These are phyloP conservation scores for Alternaria angustiovoidea DNA, from an alignment of 2,329 filamentous ascomycete species.

Conservation along the genomic window DNA sequence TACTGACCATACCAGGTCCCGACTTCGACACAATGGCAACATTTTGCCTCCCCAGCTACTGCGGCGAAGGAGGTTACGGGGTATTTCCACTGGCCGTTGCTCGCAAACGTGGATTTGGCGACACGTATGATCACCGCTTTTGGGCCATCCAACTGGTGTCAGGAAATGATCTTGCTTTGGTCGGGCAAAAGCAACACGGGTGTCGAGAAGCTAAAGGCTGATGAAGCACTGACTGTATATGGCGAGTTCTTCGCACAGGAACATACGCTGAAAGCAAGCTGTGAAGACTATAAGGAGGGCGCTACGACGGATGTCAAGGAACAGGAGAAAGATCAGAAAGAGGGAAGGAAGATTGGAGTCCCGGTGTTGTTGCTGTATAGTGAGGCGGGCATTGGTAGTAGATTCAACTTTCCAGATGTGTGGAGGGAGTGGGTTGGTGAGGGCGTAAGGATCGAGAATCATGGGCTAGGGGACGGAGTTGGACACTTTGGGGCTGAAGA, in stretches of 20 bases:
- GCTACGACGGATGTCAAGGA: slow-evolving; percentile 63
- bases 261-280: slow-evolving; percentile 58
- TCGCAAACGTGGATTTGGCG: slow-evolving; percentile 62
- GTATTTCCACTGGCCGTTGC: slow-evolving; percentile 69
- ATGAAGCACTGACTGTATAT: slow-evolving; percentile 54
- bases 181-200: slow-evolving; percentile 30
- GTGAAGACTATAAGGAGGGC: slow-evolving; percentile 65
- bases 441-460: slow-evolving; percentile 59
- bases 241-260: slow-evolving; percentile 53
- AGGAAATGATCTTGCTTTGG: slow-evolving; percentile 50
- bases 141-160: slow-evolving; percentile 54
- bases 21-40: slow-evolving; percentile 62
- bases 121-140: slow-evolving; percentile 59
- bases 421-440: slow-evolving; percentile 59
- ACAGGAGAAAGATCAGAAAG: slow-evolving; percentile 56
- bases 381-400: slow-evolving; percentile 57
- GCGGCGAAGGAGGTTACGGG: slow-evolving; percentile 54
- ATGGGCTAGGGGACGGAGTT: slow-evolving; percentile 57
- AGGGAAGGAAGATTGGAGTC: slow-evolving; percentile 55
- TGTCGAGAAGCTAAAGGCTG: slow-evolving; percentile 20
- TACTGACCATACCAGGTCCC: slow-evolving; percentile 53
- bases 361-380: slow-evolving; percentile 63
- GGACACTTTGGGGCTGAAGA: slow-evolving; percentile 67
- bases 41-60: slow-evolving; percentile 49
- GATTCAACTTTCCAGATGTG: slow-evolving; percentile 60